These are phyloP conservation scores for Aspergillus latus DNA, from an alignment of 2,329 filamentous ascomycete species.

Conservation along the genomic window DNA sequence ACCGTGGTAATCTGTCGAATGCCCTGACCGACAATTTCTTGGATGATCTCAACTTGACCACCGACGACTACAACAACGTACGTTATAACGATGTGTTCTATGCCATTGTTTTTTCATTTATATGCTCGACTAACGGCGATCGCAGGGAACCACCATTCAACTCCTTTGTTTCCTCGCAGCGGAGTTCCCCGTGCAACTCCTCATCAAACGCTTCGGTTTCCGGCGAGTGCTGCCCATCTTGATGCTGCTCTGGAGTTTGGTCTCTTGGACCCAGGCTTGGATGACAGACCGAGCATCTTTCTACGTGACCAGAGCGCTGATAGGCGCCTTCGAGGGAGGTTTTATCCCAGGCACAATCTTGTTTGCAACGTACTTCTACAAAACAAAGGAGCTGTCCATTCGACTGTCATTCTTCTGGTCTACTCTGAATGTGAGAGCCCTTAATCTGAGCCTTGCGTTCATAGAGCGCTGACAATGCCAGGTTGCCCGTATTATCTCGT, in stretches of 20 bases:
- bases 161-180: slow-evolving; percentile 32
- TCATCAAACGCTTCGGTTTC: slow-evolving; percentile 49
- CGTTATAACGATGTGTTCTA: neutral
- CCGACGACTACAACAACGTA: slow-evolving; percentile 41
- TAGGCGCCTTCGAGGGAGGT: slow-evolving; percentile 43
- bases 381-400: slow-evolving; percentile 42
- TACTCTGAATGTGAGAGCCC: slow-evolving; percentile 29
- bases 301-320: slow-evolving; percentile 40
- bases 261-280: slow-evolving; percentile 38
- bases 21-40: slow-evolving; percentile 41
- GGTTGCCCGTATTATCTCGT: slow-evolving; percentile 37
- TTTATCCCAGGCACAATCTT: slow-evolving; percentile 40
- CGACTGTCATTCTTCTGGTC: slow-evolving; percentile 48
- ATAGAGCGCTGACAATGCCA: neutral
- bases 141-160: slow-evolving; percentile 27
- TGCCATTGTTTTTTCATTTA: no score
- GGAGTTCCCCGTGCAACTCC: slow-evolving; percentile 49
- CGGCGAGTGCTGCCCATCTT: slow-evolving; percentile 48
- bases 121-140: no score
- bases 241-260: slow-evolving; percentile 49
- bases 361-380: slow-evolving; percentile 46
- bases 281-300: slow-evolving; percentile 36
- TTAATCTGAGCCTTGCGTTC: neutral
- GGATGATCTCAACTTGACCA: slow-evolving; percentile 33
- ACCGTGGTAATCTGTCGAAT: slow-evolving; percentile 37